Conservation (phyloP, 805 yeast species). For the Nakazawaea anatomiae region DNA sequence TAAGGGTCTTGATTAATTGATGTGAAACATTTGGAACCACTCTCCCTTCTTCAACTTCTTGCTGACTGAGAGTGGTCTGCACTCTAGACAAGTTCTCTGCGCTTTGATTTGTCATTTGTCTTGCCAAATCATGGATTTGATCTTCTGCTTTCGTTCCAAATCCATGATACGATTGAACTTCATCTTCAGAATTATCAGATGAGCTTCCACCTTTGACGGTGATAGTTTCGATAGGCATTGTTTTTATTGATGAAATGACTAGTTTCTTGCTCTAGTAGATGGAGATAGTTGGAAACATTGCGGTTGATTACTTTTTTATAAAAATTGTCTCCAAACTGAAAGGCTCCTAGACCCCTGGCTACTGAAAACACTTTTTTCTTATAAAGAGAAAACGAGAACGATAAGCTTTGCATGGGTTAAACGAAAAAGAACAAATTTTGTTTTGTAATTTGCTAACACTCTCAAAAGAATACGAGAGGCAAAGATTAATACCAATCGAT, state of each 20-base stretch:
- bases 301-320: no score
- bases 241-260: background rate
- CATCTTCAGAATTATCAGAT: constrained; percentile 10
- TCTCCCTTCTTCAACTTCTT: constrained; percentile 8
- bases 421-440: no score
- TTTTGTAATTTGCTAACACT: no score
- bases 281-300: background rate
- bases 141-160: constrained; percentile 26
- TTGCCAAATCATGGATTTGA: constrained; percentile 36
- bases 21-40: constrained; percentile 10
- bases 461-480: no score
- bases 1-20: constrained; percentile 27
- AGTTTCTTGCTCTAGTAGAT: background rate
- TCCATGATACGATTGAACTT: constrained; percentile 26
- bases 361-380: no score
- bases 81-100: constrained; percentile 4
- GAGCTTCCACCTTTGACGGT: constrained; percentile 15
- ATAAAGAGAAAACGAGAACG: no score
- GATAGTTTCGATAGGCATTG: constrained; percentile 17
- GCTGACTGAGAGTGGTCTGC: background rate
- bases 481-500: no score
- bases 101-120: constrained; percentile 24
- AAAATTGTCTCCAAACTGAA: no score
- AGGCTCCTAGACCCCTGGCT: no score
- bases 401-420: no score